A percentile compares a stretch with the other conserved stretches of the same genome.
Evolutionary conservation across 2,329 filamentous ascomycete species (phyloP).

Genomic region (Claviceps pusilla): DNA sequence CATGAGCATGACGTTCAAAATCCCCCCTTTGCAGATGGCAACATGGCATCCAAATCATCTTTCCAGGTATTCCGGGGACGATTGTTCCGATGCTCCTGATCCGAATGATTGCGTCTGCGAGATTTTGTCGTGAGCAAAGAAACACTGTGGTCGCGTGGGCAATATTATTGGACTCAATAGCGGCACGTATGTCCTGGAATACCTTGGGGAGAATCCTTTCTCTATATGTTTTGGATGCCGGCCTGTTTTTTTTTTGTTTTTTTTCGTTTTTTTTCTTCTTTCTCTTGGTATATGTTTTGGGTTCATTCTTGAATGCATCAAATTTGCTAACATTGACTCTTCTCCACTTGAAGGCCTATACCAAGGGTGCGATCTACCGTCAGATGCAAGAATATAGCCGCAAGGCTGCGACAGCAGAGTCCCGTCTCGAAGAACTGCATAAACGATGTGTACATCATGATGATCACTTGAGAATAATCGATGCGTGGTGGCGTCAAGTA

Average conservation of each 20-base stretch:
- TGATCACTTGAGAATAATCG: constrained; percentile 78
- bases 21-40: constrained; percentile 4
- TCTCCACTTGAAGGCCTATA: constrained; percentile 19
- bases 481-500: constrained; percentile 91
- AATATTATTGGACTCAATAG: neutral
- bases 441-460: constrained; percentile 72
- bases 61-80: constrained; percentile 1
- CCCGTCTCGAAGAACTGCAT: constrained; percentile 63
- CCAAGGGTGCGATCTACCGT: constrained; percentile 86
- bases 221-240: neutral
- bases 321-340: neutral
- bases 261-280: neutral
- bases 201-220: neutral
- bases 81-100: neutral
- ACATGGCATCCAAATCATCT: constrained; percentile 2
- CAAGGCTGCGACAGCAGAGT: constrained; percentile 68
- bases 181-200: neutral
- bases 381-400: constrained; percentile 98
- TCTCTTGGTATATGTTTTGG: neutral
- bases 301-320: neutral
- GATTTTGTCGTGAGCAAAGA: neutral
- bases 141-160: constrained; percentile 1
- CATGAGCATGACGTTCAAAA: constrained; percentile 16
- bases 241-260: neutral
- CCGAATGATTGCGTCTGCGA: constrained; percentile 1